phyloP scores from a whole-genome alignment of 768 basidiomycete species.

The Sporobolomyces roseus region DNA sequence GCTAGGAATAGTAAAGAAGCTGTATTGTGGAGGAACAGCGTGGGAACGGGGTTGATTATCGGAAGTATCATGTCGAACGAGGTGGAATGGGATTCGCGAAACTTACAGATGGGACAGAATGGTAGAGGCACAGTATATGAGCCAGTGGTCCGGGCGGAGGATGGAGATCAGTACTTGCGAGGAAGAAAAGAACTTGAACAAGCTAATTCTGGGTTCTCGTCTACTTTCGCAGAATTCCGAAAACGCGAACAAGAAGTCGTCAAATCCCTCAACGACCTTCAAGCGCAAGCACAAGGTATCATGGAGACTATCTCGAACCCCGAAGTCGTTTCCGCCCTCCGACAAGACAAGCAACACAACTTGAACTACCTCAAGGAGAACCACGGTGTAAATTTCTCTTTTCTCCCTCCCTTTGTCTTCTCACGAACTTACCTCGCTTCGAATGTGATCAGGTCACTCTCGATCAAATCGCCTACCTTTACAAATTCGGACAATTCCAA shows the following conservation, averaged over 20 bases:
- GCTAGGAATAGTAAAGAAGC: too few species aligned
- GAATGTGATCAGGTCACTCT: constrained; percentile 71
- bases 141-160: too few species aligned
- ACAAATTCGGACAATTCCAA: constrained; percentile 98
- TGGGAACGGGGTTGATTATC: too few species aligned
- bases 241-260: constrained; percentile 76
- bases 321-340: constrained; percentile 86
- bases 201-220: not conserved
- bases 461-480: constrained; percentile 90
- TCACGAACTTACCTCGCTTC: not conserved
- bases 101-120: too few species aligned
- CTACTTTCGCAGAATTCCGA: constrained; percentile 64
- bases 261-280: constrained; percentile 73
- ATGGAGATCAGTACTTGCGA: too few species aligned
- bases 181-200: too few species aligned
- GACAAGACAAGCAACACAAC: constrained; percentile 97
- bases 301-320: constrained; percentile 95
- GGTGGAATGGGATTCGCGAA: too few species aligned
- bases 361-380: constrained; percentile 88
- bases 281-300: constrained; percentile 86
- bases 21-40: too few species aligned
- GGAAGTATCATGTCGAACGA: too few species aligned
- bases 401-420: not conserved
- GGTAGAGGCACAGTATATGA: too few species aligned
- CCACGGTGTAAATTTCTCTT: constrained; percentile 61